A percentile compares a stretch with the other conserved stretches of the same genome.
Evolutionary conservation across 73 alveolate species (phyloP).

Genomic region (Paramecium tetraurelia): DNA sequence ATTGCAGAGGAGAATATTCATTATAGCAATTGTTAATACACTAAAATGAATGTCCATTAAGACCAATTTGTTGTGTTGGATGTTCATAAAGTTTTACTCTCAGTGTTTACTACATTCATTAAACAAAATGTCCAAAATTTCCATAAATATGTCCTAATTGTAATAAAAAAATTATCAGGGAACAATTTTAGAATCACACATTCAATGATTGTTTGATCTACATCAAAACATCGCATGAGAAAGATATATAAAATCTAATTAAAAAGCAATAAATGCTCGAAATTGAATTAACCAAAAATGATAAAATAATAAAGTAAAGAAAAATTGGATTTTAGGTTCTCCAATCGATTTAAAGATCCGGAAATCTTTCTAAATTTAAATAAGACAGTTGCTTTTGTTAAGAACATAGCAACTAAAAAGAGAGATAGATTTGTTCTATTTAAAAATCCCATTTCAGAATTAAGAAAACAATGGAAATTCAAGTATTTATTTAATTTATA

Average conservation of each 20-base stretch:
- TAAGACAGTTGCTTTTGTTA: conserved; percentile 27
- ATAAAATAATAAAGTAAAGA: not conserved
- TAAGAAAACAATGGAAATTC: not conserved
- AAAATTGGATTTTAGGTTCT: not conserved
- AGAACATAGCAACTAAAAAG: not conserved
- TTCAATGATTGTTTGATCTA: not conserved
- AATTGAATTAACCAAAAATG: not conserved
- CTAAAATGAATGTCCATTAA: not conserved
- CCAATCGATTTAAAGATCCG: conserved; percentile 18
- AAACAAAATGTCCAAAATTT: not conserved
- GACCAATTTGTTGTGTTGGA: not conserved
- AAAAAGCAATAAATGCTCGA: not conserved
- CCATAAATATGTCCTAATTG: conserved; percentile 18
- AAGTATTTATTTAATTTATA: not conserved
- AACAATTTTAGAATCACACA: not conserved
- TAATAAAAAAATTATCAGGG: not conserved
- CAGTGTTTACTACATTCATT: not conserved
- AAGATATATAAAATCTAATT: not conserved
- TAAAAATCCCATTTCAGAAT: not conserved
- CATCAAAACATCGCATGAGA: not conserved
- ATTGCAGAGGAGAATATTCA: not conserved
- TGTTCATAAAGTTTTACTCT: not conserved
- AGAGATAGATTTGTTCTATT: conserved; percentile 58
- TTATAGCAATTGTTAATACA: not conserved
- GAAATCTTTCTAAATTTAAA: conserved; percentile 31